Evolutionary conservation across 2,329 filamentous ascomycete genomes (phyloP), one percentile per base, ranked within the genome.

Genomic region (Akanthomyces uredinophilus): DNA sequence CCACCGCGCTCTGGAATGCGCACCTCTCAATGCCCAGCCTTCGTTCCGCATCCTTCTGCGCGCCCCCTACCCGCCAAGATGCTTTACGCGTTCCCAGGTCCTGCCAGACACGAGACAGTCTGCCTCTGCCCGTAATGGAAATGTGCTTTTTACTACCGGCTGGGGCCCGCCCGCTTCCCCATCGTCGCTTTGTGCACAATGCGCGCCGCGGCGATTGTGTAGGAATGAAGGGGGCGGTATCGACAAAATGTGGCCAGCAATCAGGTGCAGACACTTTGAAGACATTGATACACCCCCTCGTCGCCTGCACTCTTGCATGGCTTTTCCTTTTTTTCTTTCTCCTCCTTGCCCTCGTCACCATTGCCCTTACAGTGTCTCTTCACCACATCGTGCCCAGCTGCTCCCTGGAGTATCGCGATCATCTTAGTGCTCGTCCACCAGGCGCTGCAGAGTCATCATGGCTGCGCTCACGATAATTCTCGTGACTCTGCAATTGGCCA

Each of bases 201-300:
- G 51, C 41, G 32, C 39, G 39, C 52, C 61, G 62, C 51, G 58
- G 52, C 52, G 55, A 57, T 54, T 61, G 52, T 70, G 57, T 61
- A 70, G 74, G 74, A 76, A 76, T 76, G 74, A 73, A 76, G 74
- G 74, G 73, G 67, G 68, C 43, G 62, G 62, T 73, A 74, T 72
- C 61, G 62, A 65, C 61, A 61, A 47, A 57, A 56, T 63, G 52
- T 63, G 58, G 64, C 70, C 72, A 74, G 70, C 70, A 72, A 70
- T 73, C 67, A 63, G 56, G 27, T 53, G 64, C 59, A 54, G 50
- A 49, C 29, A 22, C 29, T 29, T 27, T 47, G 32, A 55, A 69
- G 68, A 70, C 52, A 56, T 58, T 57, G 62, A 64, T 64, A 64
- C 57, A 61, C 62, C 58, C 56, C 47, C 51, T 69, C 64, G 61